Evolutionary conservation across 2,329 filamentous ascomycete species (phyloP), one percentile per base, ranked within the genome.

Genomic region (Davidsoniella eucalypti): DNA sequence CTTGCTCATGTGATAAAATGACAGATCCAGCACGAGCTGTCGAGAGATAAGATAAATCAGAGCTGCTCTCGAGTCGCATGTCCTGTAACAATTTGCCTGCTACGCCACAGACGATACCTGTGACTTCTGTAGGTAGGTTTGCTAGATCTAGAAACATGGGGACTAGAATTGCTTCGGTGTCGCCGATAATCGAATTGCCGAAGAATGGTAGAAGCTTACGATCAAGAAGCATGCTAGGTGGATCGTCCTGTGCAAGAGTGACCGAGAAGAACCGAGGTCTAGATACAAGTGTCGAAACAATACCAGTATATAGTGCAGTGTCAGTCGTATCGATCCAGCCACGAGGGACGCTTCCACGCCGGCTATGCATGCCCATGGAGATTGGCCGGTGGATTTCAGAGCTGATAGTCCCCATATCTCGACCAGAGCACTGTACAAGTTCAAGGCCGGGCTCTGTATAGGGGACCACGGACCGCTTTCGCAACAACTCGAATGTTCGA

Each of bases 81-180:
- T 84, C 84, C 46, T 84, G 78, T 1, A 87, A 83, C 25, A 96
- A 70, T 50, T 80, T 75, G 23, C 87, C 86, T 0, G 90, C 88
- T 2, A 98, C 86, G 25, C 92, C 90, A 57, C 88, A 95, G 3
- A 98, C 87, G 52, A 98, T 95, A 18, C 90, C 90, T 0, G 88
- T 94, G 6, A 87, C 87, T 63, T 94, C 87, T 40, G 90, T 73
- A 0, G 90, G 85, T 39, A 96, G 68, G 40, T 78, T 78, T 17
- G 77, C 78, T 23, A 98, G 72, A 58, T 96, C 87, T 3, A 98
- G 73, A 52, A 87, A 90, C 57, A 98, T 92, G 1, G 92, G 87
- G 1, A 93, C 78, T 33, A 88, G 71, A 52, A 77, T 78, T 56
- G 80, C 80, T 49, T 79, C 79, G 44, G 76, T 84, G 54, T 81